Evolutionary conservation across 2,329 filamentous ascomycete genomes (phyloP).

Genomic region (Penicillium hordei): DNA sequence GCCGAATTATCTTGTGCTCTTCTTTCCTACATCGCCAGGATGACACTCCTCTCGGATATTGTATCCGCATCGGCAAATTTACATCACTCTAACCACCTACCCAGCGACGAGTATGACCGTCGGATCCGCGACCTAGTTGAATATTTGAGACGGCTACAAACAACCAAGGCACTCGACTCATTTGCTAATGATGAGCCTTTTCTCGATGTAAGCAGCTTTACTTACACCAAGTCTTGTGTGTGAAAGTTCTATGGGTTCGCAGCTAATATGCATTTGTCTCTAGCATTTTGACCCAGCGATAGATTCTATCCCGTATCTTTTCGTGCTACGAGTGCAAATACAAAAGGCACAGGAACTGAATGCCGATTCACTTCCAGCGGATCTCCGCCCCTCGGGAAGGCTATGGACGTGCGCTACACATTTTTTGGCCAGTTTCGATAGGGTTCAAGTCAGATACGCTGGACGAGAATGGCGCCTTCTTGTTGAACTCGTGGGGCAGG

Average conservation of each 20-base stretch:
- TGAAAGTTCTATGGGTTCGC: not conserved
- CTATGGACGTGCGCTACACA: slow-evolving; percentile 52
- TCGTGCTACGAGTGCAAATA: slow-evolving; percentile 53
- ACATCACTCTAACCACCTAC: slow-evolving; percentile 31
- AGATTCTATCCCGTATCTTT: slow-evolving; percentile 61
- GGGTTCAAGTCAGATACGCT: slow-evolving; percentile 46
- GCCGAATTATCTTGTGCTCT: not conserved
- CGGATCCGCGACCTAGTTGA: slow-evolving; percentile 42
- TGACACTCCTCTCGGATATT: slow-evolving; percentile 18
- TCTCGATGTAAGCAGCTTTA: slow-evolving; percentile 33
- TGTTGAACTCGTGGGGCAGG: slow-evolving; percentile 35
- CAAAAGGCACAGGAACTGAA: slow-evolving; percentile 37
- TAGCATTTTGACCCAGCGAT: slow-evolving; percentile 53
- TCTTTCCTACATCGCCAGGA: not conserved
- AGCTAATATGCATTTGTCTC: not conserved
- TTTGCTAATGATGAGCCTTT: slow-evolving; percentile 33
- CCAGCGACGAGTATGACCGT: slow-evolving; percentile 47
- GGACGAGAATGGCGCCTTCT: slow-evolving; percentile 42
- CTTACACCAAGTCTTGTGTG: not conserved
- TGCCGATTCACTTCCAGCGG: slow-evolving; percentile 37
- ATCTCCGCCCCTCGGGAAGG: slow-evolving; percentile 44
- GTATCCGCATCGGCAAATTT: slow-evolving; percentile 30
- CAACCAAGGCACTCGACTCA: slow-evolving; percentile 33
- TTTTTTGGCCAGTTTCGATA: slow-evolving; percentile 56
- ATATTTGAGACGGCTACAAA: slow-evolving; percentile 38